These are phyloP conservation scores for Eutrema japonicum DNA, from an alignment of 345 rosid genomes.

Conservation along the genomic window DNA sequence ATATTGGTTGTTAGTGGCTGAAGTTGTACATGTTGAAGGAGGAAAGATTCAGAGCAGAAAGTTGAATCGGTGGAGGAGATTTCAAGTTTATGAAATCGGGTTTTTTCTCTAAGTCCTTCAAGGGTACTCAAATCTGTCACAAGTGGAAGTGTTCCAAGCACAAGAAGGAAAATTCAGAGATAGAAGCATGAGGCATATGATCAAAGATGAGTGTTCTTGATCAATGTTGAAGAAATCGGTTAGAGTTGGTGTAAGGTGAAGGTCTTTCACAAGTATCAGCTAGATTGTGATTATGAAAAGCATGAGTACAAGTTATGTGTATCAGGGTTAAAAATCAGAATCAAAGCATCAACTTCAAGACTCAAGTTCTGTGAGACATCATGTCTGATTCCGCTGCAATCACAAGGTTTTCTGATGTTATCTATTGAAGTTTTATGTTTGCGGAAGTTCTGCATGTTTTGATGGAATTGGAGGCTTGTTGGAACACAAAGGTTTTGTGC, in stretches of 20 bases:
- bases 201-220: not conserved
- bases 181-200: not conserved
- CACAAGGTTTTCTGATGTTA: constrained; percentile 16
- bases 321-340: not conserved
- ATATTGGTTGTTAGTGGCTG: no score
- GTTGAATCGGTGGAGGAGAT: no score
- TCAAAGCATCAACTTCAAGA: not conserved
- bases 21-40: no score
- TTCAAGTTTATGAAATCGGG: no score
- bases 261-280: not conserved
- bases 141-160: not conserved
- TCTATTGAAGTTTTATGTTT: not conserved
- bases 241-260: not conserved
- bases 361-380: not conserved
- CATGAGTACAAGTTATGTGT: not conserved
- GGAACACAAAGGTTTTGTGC: not conserved
- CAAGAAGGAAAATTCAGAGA: not conserved
- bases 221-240: not conserved
- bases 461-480: not conserved
- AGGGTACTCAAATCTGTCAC: not conserved
- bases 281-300: not conserved
- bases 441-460: not conserved
- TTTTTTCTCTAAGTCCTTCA: no score
- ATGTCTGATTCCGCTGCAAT: not conserved
- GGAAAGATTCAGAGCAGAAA: no score